These are phyloP conservation scores for Kurtzmaniella quercitrusa DNA, from an alignment of 1,139 yeast species.

Conservation along the genomic window DNA sequence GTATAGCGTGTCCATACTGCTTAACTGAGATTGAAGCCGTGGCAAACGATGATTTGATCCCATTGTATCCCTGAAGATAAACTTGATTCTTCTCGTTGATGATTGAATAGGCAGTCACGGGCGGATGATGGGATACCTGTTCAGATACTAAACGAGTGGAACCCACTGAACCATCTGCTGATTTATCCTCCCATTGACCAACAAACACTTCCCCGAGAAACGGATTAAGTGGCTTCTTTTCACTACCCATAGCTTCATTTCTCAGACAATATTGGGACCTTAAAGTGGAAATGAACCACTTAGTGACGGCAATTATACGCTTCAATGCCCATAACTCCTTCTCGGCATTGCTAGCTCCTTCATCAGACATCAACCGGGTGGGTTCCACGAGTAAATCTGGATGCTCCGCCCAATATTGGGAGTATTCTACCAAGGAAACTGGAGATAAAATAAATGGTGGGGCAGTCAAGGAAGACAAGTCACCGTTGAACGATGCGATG, in stretches of 20 bases:
- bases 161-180: constrained; percentile 47
- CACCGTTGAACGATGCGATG: constrained; percentile 91
- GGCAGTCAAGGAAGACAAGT: constrained; percentile 87
- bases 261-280: constrained; percentile 92
- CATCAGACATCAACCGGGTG: constrained; percentile 38
- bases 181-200: constrained; percentile 70
- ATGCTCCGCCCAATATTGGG: constrained; percentile 92
- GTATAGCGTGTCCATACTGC: constrained; percentile 87
- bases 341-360: constrained; percentile 33
- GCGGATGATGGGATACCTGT: constrained; percentile 96
- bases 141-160: constrained; percentile 77
- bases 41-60: constrained; percentile 78
- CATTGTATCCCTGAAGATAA: constrained; percentile 80
- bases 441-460: constrained; percentile 97
- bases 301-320: constrained; percentile 77
- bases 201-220: constrained; percentile 89
- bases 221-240: constrained; percentile 94
- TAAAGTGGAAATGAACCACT: constrained; percentile 88
- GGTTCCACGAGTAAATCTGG: constrained; percentile 80
- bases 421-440: constrained; percentile 82
- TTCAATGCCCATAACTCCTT: constrained; percentile 48
- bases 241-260: constrained; percentile 85
- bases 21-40: constrained; percentile 73
- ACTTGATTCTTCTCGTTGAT: constrained; percentile 67
- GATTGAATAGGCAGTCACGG: constrained; percentile 84